These are phyloP conservation scores for Cyclotella atomus DNA, from an alignment of 108 stramenopile genomes.

Conservation along the genomic window DNA sequence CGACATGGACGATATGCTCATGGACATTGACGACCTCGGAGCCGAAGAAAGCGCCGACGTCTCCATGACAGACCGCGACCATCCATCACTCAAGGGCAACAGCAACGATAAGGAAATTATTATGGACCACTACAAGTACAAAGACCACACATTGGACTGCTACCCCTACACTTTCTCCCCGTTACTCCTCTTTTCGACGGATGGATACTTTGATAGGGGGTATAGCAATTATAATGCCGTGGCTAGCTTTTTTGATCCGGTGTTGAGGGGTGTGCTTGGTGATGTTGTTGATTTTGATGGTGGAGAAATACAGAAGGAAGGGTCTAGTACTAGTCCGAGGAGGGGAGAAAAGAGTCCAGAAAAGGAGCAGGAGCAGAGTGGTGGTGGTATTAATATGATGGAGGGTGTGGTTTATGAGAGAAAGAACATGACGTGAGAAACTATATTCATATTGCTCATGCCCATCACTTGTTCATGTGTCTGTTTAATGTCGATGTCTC, in stretches of 20 bases:
- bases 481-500: neutral
- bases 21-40: slow-evolving; percentile 5
- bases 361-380: neutral
- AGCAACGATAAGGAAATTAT: neutral
- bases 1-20: neutral
- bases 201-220: slow-evolving; percentile 52
- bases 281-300: neutral
- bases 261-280: slow-evolving; percentile 18
- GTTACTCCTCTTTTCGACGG: slow-evolving; percentile 37
- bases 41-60: slow-evolving; percentile 2
- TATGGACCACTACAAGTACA: neutral
- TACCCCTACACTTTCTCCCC: slow-evolving; percentile 67
- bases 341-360: neutral
- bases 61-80: slow-evolving; percentile 9
- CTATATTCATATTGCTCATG: neutral
- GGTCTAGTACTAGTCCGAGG: neutral
- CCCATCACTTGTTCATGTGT: neutral
- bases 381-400: slow-evolving; percentile 47
- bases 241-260: slow-evolving; percentile 48
- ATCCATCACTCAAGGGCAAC: neutral
- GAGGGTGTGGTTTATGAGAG: slow-evolving; percentile 54
- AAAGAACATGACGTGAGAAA: slow-evolving; percentile 48
- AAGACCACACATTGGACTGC: slow-evolving; percentile 41
- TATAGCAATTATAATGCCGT: slow-evolving; percentile 62
- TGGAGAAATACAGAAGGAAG: neutral